phyloP scores from a whole-genome alignment of 2,329 filamentous ascomycete species.

The Intubia oerlemansii region DNA sequence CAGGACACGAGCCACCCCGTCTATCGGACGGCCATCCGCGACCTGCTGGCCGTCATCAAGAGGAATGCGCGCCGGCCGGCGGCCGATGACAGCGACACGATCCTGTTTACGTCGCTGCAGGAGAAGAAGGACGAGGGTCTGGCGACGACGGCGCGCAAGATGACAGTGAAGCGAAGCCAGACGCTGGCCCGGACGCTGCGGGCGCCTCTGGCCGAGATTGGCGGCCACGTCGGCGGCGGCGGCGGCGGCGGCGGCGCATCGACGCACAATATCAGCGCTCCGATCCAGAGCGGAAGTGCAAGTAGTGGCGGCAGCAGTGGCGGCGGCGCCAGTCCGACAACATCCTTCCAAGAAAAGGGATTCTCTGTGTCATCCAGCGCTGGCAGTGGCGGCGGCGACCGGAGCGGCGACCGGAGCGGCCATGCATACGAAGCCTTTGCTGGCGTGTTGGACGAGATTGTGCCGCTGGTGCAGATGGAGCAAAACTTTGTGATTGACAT shows the following conservation, averaged over 20 bases:
- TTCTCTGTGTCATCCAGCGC: no score
- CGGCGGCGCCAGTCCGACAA: background rate
- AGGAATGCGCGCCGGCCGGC: conserved; percentile 52
- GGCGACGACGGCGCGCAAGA: conserved; percentile 58
- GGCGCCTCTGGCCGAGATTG: conserved; percentile 43
- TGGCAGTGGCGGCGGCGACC: no score
- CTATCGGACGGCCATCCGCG: conserved; percentile 66
- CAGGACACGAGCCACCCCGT: conserved; percentile 54
- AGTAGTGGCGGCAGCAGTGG: background rate
- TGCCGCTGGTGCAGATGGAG: conserved; percentile 72
- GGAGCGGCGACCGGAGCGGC: background rate
- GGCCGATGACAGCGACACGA: conserved; percentile 57
- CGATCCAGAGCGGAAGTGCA: no score
- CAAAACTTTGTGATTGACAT: conserved; percentile 96
- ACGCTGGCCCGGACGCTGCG: conserved; percentile 58
- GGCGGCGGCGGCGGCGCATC: conserved; percentile 3
- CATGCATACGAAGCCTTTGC: conserved; percentile 66
- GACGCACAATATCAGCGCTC: no score
- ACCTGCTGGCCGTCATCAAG: conserved; percentile 61
- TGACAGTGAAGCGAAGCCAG: conserved; percentile 87
- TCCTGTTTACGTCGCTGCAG: conserved; percentile 71
- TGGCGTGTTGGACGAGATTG: conserved; percentile 58
- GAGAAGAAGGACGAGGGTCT: conserved; percentile 64
- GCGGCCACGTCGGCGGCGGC: no score
- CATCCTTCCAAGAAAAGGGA: no score